phyloP scores from a whole-genome alignment of 2,329 filamentous ascomycete species.

The Neoarthrinium moseri region DNA sequence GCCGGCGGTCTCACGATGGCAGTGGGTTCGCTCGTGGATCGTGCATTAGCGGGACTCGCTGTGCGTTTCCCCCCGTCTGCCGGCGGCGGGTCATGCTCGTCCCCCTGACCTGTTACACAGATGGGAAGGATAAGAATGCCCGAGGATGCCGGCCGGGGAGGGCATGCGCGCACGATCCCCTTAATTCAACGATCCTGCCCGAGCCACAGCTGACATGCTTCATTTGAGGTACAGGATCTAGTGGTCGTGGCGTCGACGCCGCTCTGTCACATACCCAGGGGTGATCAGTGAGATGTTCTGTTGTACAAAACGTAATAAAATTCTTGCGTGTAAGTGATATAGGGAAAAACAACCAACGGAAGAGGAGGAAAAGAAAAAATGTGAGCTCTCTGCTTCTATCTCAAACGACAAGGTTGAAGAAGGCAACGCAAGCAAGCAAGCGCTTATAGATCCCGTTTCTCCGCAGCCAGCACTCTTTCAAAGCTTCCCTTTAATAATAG shows the following conservation, averaged over 20 bases:
- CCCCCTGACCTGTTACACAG: too few species aligned
- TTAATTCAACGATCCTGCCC: too few species aligned
- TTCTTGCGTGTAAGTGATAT: constrained; percentile 17
- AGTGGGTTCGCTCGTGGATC: too few species aligned
- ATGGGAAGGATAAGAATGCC: too few species aligned
- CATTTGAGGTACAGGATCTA: constrained; percentile 5
- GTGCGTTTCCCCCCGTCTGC: too few species aligned
- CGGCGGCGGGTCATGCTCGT: too few species aligned
- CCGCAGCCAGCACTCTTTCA: constrained; percentile 12
- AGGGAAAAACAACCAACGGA: constrained; percentile 18
- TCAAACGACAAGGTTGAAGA: constrained; percentile 10
- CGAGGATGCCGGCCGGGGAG: too few species aligned
- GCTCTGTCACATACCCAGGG: constrained; percentile 39
- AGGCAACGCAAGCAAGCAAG: constrained; percentile 11
- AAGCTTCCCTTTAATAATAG: background rate
- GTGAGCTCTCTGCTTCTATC: constrained; percentile 20
- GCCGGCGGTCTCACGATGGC: too few species aligned
- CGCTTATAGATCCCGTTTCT: background rate
- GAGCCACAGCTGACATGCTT: background rate
- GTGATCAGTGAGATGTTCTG: constrained; percentile 36
- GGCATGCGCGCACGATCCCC: too few species aligned
- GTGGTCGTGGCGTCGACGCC: constrained; percentile 32
- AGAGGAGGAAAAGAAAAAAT: constrained; percentile 10
- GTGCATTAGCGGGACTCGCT: too few species aligned
- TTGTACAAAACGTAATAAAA: constrained; percentile 15